Evolutionary conservation across 2,329 filamentous ascomycete genomes (phyloP), one percentile per base, ranked within the genome.

Genomic region (Cyanodermella asteris): DNA sequence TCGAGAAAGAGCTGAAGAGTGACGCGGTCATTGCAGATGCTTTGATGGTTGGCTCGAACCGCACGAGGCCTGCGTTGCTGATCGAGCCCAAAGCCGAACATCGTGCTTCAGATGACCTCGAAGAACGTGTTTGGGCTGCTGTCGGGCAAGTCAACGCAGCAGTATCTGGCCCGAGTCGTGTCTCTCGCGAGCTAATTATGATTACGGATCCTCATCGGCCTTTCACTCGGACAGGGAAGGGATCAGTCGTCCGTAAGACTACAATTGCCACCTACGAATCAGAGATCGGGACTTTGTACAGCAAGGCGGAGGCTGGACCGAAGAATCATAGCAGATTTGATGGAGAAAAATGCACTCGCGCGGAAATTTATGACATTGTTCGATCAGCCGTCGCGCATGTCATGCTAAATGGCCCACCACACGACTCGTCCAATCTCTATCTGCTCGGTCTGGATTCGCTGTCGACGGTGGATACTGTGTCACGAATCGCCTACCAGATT

Each of bases 61-160:
- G 36, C 3, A 57, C 63, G 34, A 53, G 62, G 33, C 43, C 59
- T 0, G 52, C 49, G 0, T 34, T 64, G 3, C 41, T 63, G 5
- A 32, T 64, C 19, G 61, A 64, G 30, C 56, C 56, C 0, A 25
- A 26, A 4, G 25, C 16, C 9, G 34, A 22, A 5, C 20, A 29
- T 14, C 21, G 28, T 15, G 29, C 30, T 6, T 18, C 12, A 7
- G 13, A 22, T 6, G 22, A 20, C n/a, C 26, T 35, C 25, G 20
- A 32, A 7, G 29, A 34, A n/a, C 10, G n/a, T 7, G 14, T 35
- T 6, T 35, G 33, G 33, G 22, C 22, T 5, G 29, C 21, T 6
- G 24, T 35, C 10, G 24, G 28, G 11, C n/a, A 30, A 16, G 31
- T 29, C 7, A 35, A 35, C 13, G 14, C 22, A 9, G 19, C 26